These are phyloP conservation scores for Clavaria fumosa DNA, from an alignment of 768 basidiomycete species.

Conservation along the genomic window DNA sequence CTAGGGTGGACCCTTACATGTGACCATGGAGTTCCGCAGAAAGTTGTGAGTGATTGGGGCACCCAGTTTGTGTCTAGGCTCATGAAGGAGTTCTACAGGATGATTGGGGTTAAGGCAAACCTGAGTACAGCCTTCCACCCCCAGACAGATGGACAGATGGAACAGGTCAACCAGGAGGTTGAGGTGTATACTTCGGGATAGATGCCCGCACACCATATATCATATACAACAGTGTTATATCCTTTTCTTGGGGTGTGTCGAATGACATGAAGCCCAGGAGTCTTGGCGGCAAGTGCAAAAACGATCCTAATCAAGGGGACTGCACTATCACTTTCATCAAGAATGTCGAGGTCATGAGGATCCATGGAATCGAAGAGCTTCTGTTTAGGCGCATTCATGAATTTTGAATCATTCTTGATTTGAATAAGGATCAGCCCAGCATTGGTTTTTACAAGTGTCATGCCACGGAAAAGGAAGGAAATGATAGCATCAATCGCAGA, in stretches of 20 bases:
- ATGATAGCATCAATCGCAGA: conserved; percentile 14
- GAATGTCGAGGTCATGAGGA: conserved; percentile 11
- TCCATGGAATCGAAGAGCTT: conserved; percentile 15
- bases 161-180: too few species aligned
- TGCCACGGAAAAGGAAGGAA: conserved; percentile 10
- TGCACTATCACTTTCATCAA: conserved; percentile 7
- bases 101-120: too few species aligned
- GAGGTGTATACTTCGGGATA: too few species aligned
- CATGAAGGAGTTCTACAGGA: too few species aligned
- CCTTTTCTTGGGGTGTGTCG: neutral
- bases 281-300: conserved; percentile 11
- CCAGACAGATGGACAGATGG: too few species aligned
- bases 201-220: conserved; percentile 12
- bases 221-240: conserved; percentile 7
- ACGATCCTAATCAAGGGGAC: conserved; percentile 14
- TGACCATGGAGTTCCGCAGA: too few species aligned
- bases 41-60: too few species aligned
- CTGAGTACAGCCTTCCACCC: too few species aligned
- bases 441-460: conserved; percentile 7
- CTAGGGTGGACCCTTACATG: too few species aligned
- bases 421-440: conserved; percentile 14
- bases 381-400: conserved; percentile 4
- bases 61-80: too few species aligned
- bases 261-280: neutral
- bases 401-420: conserved; percentile 13